Conservation (phyloP, 169 alveolate species). For the Plasmodium billcollinsi region DNA sequence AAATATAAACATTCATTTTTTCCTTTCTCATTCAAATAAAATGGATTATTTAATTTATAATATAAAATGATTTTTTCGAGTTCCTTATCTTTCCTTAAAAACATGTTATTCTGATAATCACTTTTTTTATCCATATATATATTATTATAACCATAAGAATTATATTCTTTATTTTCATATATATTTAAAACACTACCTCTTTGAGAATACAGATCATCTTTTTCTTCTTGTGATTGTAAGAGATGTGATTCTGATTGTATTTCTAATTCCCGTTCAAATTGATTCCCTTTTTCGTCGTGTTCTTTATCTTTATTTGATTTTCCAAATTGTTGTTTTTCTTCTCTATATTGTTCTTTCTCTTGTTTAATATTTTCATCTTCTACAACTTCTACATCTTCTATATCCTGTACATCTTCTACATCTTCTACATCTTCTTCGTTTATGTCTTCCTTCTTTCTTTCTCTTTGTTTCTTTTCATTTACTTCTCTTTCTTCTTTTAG, state of each 20-base stretch:
- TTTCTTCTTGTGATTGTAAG: too few species aligned
- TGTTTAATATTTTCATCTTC: neutral
- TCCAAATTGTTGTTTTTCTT: neutral
- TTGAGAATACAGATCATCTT: too few species aligned
- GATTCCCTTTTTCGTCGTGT: neutral
- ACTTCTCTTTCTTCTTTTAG: neutral
- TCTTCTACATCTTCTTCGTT: neutral
- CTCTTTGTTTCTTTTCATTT: neutral
- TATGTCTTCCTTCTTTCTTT: neutral
- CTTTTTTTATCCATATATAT: neutral
- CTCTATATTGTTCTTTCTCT: neutral
- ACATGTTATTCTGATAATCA: neutral
- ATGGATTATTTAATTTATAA: slow-evolving; percentile 39
- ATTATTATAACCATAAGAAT: neutral
- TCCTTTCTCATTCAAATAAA: slow-evolving; percentile 32
- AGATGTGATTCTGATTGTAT: neutral
- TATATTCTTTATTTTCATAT: too few species aligned
- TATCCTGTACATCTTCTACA: too few species aligned
- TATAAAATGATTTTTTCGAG: slow-evolving; percentile 46
- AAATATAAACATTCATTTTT: slow-evolving; percentile 19
- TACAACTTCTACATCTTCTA: neutral
- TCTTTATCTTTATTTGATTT: neutral
- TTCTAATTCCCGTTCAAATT: neutral
- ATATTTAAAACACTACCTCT: too few species aligned
- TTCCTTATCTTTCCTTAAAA: neutral